A percentile compares a stretch with the other conserved stretches of the same genome.
Conservation (phyloP, 192 early-diverging fungal species). For the Coemansia sp. region DNA sequence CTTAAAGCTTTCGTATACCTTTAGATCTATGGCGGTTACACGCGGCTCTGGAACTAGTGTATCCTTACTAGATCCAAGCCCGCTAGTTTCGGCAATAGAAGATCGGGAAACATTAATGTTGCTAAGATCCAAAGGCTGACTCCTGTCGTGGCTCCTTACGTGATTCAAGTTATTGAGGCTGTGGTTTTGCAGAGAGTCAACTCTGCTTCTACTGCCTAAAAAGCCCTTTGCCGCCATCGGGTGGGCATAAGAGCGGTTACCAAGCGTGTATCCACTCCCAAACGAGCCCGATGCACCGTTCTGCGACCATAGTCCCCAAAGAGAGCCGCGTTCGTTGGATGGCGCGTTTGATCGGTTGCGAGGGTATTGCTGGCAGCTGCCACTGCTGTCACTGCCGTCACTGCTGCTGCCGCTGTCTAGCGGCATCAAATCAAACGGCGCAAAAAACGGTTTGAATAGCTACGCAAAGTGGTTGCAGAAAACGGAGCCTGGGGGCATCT, state of each 20-base stretch:
- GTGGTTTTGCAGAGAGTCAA: not conserved
- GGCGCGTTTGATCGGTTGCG: constrained; percentile 24
- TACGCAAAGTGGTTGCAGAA: constrained; percentile 15
- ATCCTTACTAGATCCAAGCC: not conserved
- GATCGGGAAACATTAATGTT: constrained; percentile 2
- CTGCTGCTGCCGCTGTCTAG: not conserved
- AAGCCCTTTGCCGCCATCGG: not conserved
- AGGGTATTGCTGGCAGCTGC: constrained; percentile 3
- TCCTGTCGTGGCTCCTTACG: constrained; percentile 22
- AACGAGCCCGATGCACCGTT: not conserved
- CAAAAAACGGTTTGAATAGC: constrained; percentile 21
- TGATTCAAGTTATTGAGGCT: not conserved
- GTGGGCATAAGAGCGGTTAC: not conserved
- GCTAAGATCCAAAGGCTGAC: constrained; percentile 32
- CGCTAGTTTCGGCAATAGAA: not conserved
- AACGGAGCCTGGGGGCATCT: constrained; percentile 5
- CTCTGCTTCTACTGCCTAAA: not conserved
- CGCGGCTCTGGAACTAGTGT: constrained; percentile 27
- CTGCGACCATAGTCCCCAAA: constrained; percentile 36
- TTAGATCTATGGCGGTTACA: constrained; percentile 37
- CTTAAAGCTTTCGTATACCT: constrained; percentile 41
- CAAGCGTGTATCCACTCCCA: not conserved
- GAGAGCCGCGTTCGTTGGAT: constrained; percentile 25
- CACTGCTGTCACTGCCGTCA: constrained; percentile 33
- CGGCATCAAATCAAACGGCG: constrained; percentile 9